Conservation (phyloP, 78 protist species). For the Polysphondylium violaceum region DNA sequence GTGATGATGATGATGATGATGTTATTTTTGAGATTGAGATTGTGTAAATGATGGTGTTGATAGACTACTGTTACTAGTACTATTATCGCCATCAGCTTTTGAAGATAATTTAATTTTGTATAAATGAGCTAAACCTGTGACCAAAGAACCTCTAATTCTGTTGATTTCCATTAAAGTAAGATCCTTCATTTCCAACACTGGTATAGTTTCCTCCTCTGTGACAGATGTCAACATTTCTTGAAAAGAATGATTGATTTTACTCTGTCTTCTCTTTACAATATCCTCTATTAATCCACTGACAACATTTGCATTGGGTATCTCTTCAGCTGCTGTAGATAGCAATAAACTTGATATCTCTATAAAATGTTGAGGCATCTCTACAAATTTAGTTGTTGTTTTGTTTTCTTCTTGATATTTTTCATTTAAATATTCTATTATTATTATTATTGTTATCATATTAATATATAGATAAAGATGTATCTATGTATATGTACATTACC, state of each 20-base stretch:
- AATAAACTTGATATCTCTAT: constrained; percentile 43
- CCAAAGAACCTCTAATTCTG: constrained; percentile 3
- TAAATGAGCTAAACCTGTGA: constrained; percentile 31
- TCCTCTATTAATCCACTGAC: constrained; percentile 12
- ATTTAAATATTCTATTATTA: constrained; percentile 5
- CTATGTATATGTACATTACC: neutral
- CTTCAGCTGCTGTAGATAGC: constrained; percentile 38
- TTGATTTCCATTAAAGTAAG: constrained; percentile 65
- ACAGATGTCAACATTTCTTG: neutral
- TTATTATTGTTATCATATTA: neutral
- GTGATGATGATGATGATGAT: neutral
- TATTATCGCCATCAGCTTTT: neutral
- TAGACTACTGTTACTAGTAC: too few relatives aligned
- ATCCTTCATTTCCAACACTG: constrained; percentile 6
- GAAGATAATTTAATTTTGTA: neutral
- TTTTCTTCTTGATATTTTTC: constrained; percentile 20
- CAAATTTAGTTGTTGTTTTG: neutral
- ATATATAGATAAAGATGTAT: too few relatives aligned
- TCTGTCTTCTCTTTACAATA: constrained; percentile 35
- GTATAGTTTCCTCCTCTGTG: neutral
- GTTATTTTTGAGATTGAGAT: neutral
- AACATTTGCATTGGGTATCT: constrained; percentile 5
- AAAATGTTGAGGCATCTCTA: constrained; percentile 32
- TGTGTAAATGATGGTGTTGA: neutral
- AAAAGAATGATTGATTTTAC: constrained; percentile 17